Percentiles rank a stretch among this genome's conserved stretches.
Evolutionary conservation across 768 basidiomycete genomes (phyloP).

Genomic region (Termitomyces heimii): DNA sequence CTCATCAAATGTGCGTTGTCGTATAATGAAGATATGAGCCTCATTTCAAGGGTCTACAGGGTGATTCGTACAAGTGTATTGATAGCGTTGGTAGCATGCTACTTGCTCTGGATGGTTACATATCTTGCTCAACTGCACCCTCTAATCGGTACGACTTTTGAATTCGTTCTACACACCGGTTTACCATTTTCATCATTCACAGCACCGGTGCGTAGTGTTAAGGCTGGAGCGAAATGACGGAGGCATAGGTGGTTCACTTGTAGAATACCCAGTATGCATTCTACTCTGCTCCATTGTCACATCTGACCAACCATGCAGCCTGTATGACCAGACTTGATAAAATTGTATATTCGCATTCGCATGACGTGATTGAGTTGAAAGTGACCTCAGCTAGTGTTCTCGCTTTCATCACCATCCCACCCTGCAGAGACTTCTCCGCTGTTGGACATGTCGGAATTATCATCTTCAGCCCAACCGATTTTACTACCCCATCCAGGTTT

Average conservation of each 20-base stretch:
- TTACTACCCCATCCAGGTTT: not conserved
- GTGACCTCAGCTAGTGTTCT: slow-evolving; percentile 23
- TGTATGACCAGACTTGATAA: slow-evolving; percentile 23
- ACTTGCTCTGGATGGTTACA: slow-evolving; percentile 97
- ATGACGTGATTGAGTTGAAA: not conserved
- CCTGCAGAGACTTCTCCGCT: slow-evolving; percentile 30
- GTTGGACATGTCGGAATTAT: slow-evolving; percentile 10
- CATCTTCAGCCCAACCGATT: slow-evolving; percentile 1
- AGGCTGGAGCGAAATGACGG: slow-evolving; percentile 2
- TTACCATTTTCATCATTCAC: not conserved
- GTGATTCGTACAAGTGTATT: slow-evolving; percentile 76
- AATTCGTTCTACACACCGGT: not conserved
- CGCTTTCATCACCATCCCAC: slow-evolving; percentile 43
- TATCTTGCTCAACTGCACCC: slow-evolving; percentile 94
- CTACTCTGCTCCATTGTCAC: not conserved
- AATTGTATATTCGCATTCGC: not conserved
- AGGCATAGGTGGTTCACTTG: not conserved
- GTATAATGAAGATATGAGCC: not conserved
- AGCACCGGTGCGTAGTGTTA: slow-evolving; percentile 13
- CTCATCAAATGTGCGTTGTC: slow-evolving; percentile 76
- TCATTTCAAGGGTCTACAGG: slow-evolving; percentile 33
- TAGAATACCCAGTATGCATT: slow-evolving; percentile 27
- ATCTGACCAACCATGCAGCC: slow-evolving; percentile 12
- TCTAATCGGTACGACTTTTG: slow-evolving; percentile 54
- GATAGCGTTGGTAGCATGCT: slow-evolving; percentile 77